A percentile compares a stretch with the other conserved stretches of the same genome.
These are phyloP conservation scores for Neonectria hederae DNA, from an alignment of 2,329 filamentous ascomycete genomes.

Conservation along the genomic window DNA sequence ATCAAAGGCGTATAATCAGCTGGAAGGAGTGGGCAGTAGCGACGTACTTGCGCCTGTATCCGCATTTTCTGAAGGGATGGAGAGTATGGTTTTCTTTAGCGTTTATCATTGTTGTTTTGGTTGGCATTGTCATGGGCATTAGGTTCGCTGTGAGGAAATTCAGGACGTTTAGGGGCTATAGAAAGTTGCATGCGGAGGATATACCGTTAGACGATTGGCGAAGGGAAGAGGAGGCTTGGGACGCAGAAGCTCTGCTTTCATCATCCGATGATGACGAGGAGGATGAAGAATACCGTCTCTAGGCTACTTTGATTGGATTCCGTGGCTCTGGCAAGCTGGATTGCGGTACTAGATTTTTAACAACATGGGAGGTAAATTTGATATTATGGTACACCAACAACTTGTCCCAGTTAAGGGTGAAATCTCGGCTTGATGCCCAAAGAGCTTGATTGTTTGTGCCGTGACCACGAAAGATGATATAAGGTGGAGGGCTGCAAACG, in stretches of 20 bases:
- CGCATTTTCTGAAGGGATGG: slow-evolving; percentile 49
- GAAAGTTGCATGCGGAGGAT: slow-evolving; percentile 34
- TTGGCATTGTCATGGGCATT: slow-evolving; percentile 19
- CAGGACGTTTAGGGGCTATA: slow-evolving; percentile 30
- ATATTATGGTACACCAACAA: not conserved
- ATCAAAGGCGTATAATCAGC: slow-evolving; percentile 30
- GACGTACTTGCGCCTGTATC: slow-evolving; percentile 45
- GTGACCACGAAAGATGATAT: too few species aligned
- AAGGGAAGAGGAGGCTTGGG: slow-evolving; percentile 30
- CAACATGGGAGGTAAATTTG: not conserved
- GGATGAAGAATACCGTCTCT: not conserved
- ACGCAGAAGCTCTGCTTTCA: slow-evolving; percentile 25
- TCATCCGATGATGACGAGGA: slow-evolving; percentile 30
- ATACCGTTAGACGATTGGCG: slow-evolving; percentile 50
- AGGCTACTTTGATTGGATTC: not conserved
- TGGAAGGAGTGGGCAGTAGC: slow-evolving; percentile 44
- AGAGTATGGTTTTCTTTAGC: slow-evolving; percentile 42
- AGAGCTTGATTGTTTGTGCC: too few species aligned
- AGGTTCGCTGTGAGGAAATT: slow-evolving; percentile 20
- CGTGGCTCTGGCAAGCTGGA: not conserved
- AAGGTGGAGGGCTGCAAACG: too few species aligned
- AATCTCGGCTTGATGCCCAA: too few species aligned
- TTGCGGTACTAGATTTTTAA: not conserved
- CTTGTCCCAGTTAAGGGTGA: not conserved
- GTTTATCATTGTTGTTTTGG: slow-evolving; percentile 24